These are phyloP conservation scores for Solanum lignicaule DNA, from an alignment of 257 asterid species.

Conservation along the genomic window DNA sequence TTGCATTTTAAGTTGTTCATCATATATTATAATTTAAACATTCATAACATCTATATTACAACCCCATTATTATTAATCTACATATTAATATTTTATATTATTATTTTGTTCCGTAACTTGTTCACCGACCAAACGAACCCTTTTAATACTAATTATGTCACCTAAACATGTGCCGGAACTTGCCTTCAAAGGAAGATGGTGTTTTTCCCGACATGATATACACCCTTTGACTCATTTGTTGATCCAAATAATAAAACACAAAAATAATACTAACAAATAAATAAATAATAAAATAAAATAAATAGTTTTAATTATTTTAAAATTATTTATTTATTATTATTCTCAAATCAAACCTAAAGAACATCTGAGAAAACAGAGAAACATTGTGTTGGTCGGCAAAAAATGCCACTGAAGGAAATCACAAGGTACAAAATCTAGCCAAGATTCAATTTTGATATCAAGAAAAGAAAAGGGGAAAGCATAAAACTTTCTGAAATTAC, in stretches of 20 bases:
- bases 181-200: neutral
- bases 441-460: neutral
- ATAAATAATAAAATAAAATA: neutral
- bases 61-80: neutral
- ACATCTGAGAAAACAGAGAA: neutral
- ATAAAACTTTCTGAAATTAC: neutral
- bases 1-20: too few species aligned
- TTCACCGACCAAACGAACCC: neutral
- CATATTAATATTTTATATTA: neutral
- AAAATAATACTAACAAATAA: neutral
- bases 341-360: neutral
- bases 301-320: neutral
- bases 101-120: neutral
- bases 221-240: neutral
- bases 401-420: constrained; percentile 2
- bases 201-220: neutral
- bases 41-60: too few species aligned
- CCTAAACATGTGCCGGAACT: neutral
- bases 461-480: neutral
- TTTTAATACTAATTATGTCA: neutral
- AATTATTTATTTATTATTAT: neutral
- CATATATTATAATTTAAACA: too few species aligned
- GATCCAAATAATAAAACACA: neutral
- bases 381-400: neutral
- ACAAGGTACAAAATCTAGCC: neutral